These are phyloP conservation scores for Leucosporidium yakuticum DNA, from an alignment of 768 basidiomycete species.

Conservation along the genomic window DNA sequence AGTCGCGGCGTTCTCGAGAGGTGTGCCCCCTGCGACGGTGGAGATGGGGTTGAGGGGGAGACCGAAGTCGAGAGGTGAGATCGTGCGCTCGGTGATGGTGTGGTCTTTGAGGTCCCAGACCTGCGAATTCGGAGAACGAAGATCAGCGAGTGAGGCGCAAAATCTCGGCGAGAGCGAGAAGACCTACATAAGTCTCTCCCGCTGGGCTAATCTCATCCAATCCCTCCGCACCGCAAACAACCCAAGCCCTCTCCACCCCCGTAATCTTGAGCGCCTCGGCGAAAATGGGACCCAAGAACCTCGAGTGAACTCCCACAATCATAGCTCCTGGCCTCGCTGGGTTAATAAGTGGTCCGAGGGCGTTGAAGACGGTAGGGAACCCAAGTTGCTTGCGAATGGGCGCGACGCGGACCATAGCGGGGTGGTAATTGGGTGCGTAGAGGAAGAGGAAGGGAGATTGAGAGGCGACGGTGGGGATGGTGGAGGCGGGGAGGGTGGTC, in stretches of 20 bases:
- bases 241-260: slow-evolving; percentile 74
- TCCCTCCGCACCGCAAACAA: slow-evolving; percentile 86
- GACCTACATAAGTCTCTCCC: slow-evolving; percentile 68
- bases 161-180: slow-evolving; percentile 1
- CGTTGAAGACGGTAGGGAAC: slow-evolving; percentile 94
- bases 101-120: slow-evolving; percentile 60
- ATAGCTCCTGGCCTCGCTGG: slow-evolving; percentile 79
- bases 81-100: slow-evolving; percentile 55
- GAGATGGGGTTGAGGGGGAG: slow-evolving; percentile 62
- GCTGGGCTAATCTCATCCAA: slow-evolving; percentile 95
- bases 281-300: slow-evolving; percentile 72
- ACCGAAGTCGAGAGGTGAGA: slow-evolving; percentile 69
- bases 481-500: slow-evolving; percentile 55
- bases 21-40: slow-evolving; percentile 65
- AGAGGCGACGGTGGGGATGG: slow-evolving; percentile 50
- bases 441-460: slow-evolving; percentile 80
- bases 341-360: slow-evolving; percentile 88
- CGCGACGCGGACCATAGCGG: slow-evolving; percentile 68
- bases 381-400: slow-evolving; percentile 80
- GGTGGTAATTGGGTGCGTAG: slow-evolving; percentile 90
- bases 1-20: slow-evolving; percentile 71
- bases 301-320: slow-evolving; percentile 83
- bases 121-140: slow-evolving; percentile 40
- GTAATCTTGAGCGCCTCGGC: slow-evolving; percentile 65
- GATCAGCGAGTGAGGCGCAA: neutral